Conservation (phyloP, 108 stramenopile species). For the Pelagomonas calceolata region DNA sequence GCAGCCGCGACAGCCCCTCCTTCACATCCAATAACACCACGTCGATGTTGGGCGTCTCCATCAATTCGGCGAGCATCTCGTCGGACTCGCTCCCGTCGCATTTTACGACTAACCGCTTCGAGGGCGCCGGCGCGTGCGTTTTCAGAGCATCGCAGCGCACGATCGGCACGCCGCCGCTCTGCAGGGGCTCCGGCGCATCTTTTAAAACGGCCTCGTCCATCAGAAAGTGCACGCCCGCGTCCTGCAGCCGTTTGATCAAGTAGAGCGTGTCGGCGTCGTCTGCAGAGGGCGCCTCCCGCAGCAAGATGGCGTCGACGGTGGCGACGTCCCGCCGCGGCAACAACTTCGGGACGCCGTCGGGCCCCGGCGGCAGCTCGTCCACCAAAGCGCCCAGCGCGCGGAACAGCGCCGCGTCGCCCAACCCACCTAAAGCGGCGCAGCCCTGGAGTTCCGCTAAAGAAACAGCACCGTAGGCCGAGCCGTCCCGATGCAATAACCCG, state of each 20-base stretch:
- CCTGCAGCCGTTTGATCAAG: constrained; percentile 70
- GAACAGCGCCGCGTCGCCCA: constrained; percentile 13
- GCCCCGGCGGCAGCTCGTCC: constrained; percentile 67
- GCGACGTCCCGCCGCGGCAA: constrained; percentile 97
- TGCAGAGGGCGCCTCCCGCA: constrained; percentile 53
- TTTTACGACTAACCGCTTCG: constrained; percentile 69
- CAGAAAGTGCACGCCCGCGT: constrained; percentile 77
- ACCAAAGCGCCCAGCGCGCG: constrained; percentile 56
- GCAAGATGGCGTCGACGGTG: constrained; percentile 68
- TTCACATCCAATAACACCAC: constrained; percentile 56
- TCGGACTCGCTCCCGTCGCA: constrained; percentile 45
- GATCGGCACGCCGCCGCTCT: constrained; percentile 7
- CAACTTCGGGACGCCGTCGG: constrained; percentile 86
- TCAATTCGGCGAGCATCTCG: constrained; percentile 61
- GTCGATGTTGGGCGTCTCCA: constrained; percentile 59
- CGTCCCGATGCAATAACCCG: constrained; percentile 71
- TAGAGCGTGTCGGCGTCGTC: constrained; percentile 62
- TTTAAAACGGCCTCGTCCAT: constrained; percentile 67
- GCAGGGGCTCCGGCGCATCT: constrained; percentile 63
- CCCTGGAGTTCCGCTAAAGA: constrained; percentile 36
- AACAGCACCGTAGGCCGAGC: constrained; percentile 64
- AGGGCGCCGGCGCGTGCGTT: constrained; percentile 46
- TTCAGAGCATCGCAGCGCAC: constrained; percentile 67
- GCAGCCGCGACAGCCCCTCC: constrained; percentile 60
- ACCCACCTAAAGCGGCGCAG: neutral